Base-by-base conservation (phyloP, 148 eudicot genomes). In the Arctostaphylos glauca region DNA sequence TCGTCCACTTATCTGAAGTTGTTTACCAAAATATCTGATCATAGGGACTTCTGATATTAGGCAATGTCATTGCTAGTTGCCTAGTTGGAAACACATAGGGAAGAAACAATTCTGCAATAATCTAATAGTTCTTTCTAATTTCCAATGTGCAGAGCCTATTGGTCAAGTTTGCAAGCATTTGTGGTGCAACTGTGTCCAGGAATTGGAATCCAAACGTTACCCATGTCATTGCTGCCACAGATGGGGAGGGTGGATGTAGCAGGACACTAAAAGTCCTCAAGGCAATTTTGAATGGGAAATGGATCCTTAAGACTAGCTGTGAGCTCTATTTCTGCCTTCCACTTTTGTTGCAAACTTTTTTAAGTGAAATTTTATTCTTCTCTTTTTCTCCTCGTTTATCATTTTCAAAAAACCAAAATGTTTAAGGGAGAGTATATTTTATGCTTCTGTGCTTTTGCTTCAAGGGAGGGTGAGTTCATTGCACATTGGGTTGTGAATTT, bases 201-300 rank as follows among this genome's bases (percentile, higher is more conserved):
- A 84, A 75, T 50, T 96, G 94, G 94, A 88, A 84, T 48, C 93
- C 95, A 77, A 84, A 87, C 85, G 98, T 96, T 31, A 96, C 98
- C 74, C 99, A 96, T 82, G 97, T 96, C 41, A 89, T 96, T 85
- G 99, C 99, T 41, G 91, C 97, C 73, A 94, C 95, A 81, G 97
- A 96, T 91, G 89, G 85, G 67, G 91, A 87, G 77, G 99, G 99
- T 86, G 97, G 98, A 77, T 94, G 89, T 84, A 86, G 88, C 84
- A 90, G 99, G 83, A 92, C 98, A 73, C 77, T 89, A 73, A 96
- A 96, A 87, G 94, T 96, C 88, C 97, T 96, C 62, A 94, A 93
- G 94, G 98, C 92, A 43, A 94, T 94, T 86, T 89, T 96, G 83
- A 77, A 89, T 67, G 99, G 99, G 48, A 94, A 78, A 89, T 96